Evolutionary conservation across 495 filamentous ascomycete species (phyloP), one percentile per base, ranked within the genome.

Genomic region (Daldinia childiae): DNA sequence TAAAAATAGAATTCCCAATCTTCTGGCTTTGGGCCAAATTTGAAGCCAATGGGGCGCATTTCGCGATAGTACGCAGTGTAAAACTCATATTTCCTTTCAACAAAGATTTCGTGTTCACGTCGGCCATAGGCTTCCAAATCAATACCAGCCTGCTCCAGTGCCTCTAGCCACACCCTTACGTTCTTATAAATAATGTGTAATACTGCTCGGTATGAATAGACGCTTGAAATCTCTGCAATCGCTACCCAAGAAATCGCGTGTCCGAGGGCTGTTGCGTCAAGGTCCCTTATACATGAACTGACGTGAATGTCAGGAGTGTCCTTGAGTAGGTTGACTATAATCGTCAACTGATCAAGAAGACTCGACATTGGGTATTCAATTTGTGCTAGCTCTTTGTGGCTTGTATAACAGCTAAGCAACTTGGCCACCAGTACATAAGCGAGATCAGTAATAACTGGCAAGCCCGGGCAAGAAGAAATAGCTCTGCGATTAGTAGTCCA

Each of bases 1-100:
- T 24, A 11, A 32, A 43, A 68, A 36, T 67, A 71, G 3, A 76
- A 26, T 21, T 59, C n/a, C 72, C 74, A 74, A 32, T 76, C 67
- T 36, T 68, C 30, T 19, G 63, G 66, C 9, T 64, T 4, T 11
- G 54, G 59, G 6, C 67, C 71, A 29, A 66, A 75, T 17, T 59
- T 12, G 38, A 72, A 71, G 0, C 55, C 54, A 11, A 69, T 24
- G 2, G 70, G 54, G 24, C 34, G 14, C 0, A 15, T n/a, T 51
- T 26, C 21, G 15, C 9, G 0, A 45, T 11, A 7, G 8, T 29
- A 15, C 0, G 0, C 6, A 30, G 4, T 8, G n/a, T n/a, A n/a
- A n/a, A n/a, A n/a, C n/a, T n/a, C n/a, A n/a, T n/a, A n/a, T n/a
- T n/a, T 17, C 14, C 2, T 54, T 4, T 41, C 11, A 5, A 30